Percentiles rank a stretch among this genome's conserved stretches.
Evolutionary conservation across 2,329 filamentous ascomycete species (phyloP).

Genomic region (Colletotrichum coccodes): DNA sequence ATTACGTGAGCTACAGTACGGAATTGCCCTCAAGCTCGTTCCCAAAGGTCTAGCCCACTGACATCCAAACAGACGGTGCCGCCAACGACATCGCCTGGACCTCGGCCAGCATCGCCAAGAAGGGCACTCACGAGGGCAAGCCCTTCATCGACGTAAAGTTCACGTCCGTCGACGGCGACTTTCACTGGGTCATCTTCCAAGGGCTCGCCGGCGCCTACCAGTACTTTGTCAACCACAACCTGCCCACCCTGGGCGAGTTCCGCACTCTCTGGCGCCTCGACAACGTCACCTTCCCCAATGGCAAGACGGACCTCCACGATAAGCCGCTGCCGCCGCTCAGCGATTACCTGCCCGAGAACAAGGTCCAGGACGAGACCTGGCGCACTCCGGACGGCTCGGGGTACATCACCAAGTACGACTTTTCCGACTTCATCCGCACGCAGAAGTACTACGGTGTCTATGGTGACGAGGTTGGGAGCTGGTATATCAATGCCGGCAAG

Average conservation of each 20-base stretch:
- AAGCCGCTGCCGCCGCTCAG: constrained; percentile 53
- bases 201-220: constrained; percentile 63
- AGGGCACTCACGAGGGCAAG: constrained; percentile 41
- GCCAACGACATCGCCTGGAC: constrained; percentile 58
- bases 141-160: constrained; percentile 61
- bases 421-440: constrained; percentile 43
- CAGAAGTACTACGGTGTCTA: constrained; percentile 61
- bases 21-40: neutral
- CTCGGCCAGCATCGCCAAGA: constrained; percentile 52
- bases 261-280: constrained; percentile 61
- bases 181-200: constrained; percentile 62
- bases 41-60: neutral
- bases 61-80: constrained; percentile 50
- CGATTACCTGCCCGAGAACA: constrained; percentile 54
- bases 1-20: constrained; percentile 45
- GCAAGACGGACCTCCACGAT: constrained; percentile 56
- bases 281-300: constrained; percentile 57
- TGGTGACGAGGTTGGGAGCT: constrained; percentile 58
- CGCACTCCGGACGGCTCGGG: constrained; percentile 42
- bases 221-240: constrained; percentile 61
- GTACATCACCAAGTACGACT: constrained; percentile 63
- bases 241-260: constrained; percentile 60
- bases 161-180: constrained; percentile 55
- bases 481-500: constrained; percentile 61
- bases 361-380: constrained; percentile 66